phyloP scores from a whole-genome alignment of 23 red algal genomes.

The Agarophyton chilense region DNA sequence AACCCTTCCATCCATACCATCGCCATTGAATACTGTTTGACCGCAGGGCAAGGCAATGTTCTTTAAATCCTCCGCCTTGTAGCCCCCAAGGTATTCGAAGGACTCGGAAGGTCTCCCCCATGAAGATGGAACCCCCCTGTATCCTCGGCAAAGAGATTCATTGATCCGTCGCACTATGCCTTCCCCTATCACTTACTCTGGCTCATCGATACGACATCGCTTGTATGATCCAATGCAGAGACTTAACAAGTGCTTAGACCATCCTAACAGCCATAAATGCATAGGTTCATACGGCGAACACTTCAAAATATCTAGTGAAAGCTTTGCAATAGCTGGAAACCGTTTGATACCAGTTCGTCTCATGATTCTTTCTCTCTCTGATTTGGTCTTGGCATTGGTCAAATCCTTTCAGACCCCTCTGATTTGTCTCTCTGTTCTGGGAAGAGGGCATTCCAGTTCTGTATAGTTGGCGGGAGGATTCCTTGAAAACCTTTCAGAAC shows the following conservation, averaged over 20 bases:
- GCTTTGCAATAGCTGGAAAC: not conserved
- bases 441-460: not conserved
- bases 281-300: constrained; percentile 18
- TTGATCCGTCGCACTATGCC: not conserved
- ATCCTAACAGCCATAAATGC: constrained; percentile 9
- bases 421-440: not conserved
- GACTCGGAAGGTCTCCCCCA: too few species aligned
- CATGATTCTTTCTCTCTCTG: not conserved
- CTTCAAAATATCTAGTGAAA: not conserved
- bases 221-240: not conserved
- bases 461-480: not conserved
- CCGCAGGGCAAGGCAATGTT: constrained; percentile 6
- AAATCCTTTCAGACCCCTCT: not conserved
- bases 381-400: not conserved
- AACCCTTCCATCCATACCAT: not conserved
- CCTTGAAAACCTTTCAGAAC: not conserved
- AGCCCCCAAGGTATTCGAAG: not conserved
- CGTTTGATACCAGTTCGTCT: not conserved
- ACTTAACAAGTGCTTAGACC: not conserved
- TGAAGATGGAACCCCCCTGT: not conserved
- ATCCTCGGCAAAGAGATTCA: not conserved
- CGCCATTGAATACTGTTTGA: not conserved
- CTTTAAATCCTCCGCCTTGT: constrained; percentile 2
- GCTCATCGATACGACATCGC: not conserved
- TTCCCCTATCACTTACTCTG: not conserved